Conservation (phyloP, 2,329 filamentous ascomycete species). For the Daldinia sp. region DNA sequence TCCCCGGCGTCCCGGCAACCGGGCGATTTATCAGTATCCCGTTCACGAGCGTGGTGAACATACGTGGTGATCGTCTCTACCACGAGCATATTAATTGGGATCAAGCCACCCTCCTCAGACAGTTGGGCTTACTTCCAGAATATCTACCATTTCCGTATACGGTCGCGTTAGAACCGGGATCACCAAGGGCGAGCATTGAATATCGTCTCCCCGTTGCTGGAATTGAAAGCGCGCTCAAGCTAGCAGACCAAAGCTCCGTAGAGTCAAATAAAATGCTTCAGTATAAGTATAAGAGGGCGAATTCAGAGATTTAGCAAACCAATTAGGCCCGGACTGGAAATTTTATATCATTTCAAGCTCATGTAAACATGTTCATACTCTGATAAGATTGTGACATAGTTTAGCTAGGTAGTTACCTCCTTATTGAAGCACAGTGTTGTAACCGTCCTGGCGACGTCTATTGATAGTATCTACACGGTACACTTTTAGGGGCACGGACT, state of each 20-base stretch:
- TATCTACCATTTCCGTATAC: slow-evolving; percentile 73
- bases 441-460: not conserved
- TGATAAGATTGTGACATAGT: not conserved
- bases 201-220: slow-evolving; percentile 73
- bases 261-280: slow-evolving; percentile 68
- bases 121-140: slow-evolving; percentile 72
- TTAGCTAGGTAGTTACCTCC: not conserved
- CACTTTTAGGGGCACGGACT: not conserved
- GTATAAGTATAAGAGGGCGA: slow-evolving; percentile 33
- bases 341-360: too few species aligned
- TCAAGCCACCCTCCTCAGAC: slow-evolving; percentile 70
- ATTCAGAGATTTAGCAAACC: not conserved
- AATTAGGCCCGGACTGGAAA: not conserved
- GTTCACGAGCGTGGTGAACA: slow-evolving; percentile 73
- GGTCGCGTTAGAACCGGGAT: slow-evolving; percentile 52
- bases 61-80: slow-evolving; percentile 75
- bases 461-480: not conserved
- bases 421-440: not conserved
- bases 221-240: slow-evolving; percentile 63
- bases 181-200: slow-evolving; percentile 55
- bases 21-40: slow-evolving; percentile 67
- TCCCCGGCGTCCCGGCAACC: slow-evolving; percentile 71
- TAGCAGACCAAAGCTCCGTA: slow-evolving; percentile 62
- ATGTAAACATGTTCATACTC: not conserved
- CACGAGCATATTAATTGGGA: slow-evolving; percentile 81